Conservation (phyloP, 2,329 filamentous ascomycete genomes). For the Scedosporium minutisporum region DNA sequence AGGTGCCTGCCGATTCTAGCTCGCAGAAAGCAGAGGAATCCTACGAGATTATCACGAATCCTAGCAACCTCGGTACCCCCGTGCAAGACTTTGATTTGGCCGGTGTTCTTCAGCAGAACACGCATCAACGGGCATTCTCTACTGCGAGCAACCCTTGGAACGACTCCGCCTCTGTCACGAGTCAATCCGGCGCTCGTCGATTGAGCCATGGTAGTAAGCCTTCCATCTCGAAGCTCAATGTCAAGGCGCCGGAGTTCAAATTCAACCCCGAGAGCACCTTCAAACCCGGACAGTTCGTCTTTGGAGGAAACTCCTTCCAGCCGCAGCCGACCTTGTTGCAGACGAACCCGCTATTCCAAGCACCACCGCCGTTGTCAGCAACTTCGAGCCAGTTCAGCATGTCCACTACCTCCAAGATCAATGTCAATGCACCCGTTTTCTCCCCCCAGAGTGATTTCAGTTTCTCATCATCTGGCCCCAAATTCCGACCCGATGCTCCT, state of each 20-base stretch:
- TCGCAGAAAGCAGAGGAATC: slow-evolving; percentile 37
- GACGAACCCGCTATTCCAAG: slow-evolving; percentile 28
- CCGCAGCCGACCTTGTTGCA: slow-evolving; percentile 18
- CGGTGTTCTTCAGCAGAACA: slow-evolving; percentile 19
- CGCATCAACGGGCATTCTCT: slow-evolving; percentile 47
- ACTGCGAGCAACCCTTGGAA: slow-evolving; percentile 55
- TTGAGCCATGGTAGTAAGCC: slow-evolving; percentile 56
- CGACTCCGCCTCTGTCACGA: slow-evolving; percentile 33
- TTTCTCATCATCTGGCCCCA: slow-evolving; percentile 56
- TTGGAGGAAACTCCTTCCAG: slow-evolving; percentile 37
- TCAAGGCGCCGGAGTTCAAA: slow-evolving; percentile 80
- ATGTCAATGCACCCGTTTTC: slow-evolving; percentile 61
- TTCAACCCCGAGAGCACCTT: slow-evolving; percentile 52
- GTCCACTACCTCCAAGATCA: slow-evolving; percentile 47
- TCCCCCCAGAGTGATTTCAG: slow-evolving; percentile 59
- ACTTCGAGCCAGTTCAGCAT: slow-evolving; percentile 26
- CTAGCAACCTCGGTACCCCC: slow-evolving; percentile 61
- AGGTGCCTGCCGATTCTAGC: slow-evolving; percentile 29
- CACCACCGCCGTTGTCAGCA: slow-evolving; percentile 21
- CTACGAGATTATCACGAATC: slow-evolving; percentile 64
- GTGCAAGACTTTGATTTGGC: slow-evolving; percentile 36
- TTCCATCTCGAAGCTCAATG: slow-evolving; percentile 74
- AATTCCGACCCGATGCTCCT: slow-evolving; percentile 68
- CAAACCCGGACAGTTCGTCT: slow-evolving; percentile 40
- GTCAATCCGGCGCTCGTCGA: slow-evolving; percentile 25